Evolutionary conservation across 768 basidiomycete species (phyloP).

Genomic region (Hypsizygus marmoreus): DNA sequence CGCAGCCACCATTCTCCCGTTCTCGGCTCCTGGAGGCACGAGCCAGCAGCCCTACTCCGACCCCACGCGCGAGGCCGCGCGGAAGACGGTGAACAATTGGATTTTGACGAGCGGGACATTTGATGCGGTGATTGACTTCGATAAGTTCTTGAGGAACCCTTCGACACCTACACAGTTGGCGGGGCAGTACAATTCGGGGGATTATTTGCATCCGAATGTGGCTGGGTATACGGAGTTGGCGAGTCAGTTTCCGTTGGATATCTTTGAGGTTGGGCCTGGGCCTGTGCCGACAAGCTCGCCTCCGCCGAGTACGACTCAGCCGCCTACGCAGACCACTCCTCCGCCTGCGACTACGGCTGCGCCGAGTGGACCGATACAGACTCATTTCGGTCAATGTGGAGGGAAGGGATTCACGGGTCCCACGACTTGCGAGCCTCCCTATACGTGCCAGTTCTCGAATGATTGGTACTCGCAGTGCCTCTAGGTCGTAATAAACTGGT

Average conservation of each 20-base stretch:
- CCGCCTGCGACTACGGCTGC: too few relatives aligned
- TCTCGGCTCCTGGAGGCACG: constrained; percentile 33
- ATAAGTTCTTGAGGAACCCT: constrained; percentile 41
- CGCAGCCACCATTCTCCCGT: constrained; percentile 54
- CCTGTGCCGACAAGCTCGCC: too few relatives aligned
- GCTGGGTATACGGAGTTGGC: constrained; percentile 47
- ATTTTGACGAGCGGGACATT: constrained; percentile 43
- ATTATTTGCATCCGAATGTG: constrained; percentile 49
- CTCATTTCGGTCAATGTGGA: too few relatives aligned
- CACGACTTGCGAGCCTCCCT: too few relatives aligned
- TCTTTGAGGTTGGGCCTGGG: too few relatives aligned
- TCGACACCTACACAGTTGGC: constrained; percentile 36
- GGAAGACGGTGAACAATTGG: constrained; percentile 44
- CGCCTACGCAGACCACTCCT: too few relatives aligned
- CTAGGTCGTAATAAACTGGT: too few relatives aligned
- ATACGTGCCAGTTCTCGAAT: too few relatives aligned
- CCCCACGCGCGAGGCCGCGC: constrained; percentile 39
- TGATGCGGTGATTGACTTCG: constrained; percentile 52
- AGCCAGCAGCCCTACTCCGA: constrained; percentile 40
- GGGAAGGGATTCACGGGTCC: too few relatives aligned
- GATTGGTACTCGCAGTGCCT: too few relatives aligned
- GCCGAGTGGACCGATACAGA: too few relatives aligned
- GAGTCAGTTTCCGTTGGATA: constrained; percentile 38
- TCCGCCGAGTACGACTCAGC: too few relatives aligned
- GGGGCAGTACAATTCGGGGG: constrained; percentile 42